Evolutionary conservation across 257 asterid genomes (phyloP).

Genomic region (Solanum corneliomulleri): DNA sequence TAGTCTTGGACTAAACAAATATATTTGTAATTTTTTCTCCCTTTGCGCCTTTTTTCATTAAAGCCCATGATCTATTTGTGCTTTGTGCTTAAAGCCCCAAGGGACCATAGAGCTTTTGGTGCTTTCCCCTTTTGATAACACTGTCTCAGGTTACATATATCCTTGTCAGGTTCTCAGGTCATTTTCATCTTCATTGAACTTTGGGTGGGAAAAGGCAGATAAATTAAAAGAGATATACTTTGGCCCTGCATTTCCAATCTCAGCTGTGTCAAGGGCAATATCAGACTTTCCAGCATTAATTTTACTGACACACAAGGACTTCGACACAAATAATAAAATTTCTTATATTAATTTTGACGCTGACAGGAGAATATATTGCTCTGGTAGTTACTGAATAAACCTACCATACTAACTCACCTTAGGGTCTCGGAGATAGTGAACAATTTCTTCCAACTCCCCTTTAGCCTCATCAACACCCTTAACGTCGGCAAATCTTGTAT

Average conservation of each 20-base stretch:
- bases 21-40: background rate
- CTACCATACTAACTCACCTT: constrained; percentile 38
- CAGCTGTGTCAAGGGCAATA: background rate
- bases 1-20: background rate
- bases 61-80: background rate
- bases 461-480: constrained; percentile 99
- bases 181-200: background rate
- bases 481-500: constrained; percentile 77
- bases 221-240: background rate
- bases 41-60: background rate
- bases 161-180: background rate
- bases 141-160: background rate
- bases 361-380: background rate
- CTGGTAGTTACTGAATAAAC: background rate
- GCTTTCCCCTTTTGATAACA: background rate
- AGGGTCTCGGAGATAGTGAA: constrained; percentile 96
- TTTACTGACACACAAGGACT: background rate
- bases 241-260: background rate
- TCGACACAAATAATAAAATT: background rate
- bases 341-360: background rate
- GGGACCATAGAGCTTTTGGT: background rate
- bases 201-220: background rate
- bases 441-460: constrained; percentile 90
- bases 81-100: background rate
- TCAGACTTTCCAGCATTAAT: background rate